Evolutionary conservation across 73 alveolate species (phyloP), one percentile per base, ranked within the genome.

Genomic region (Uronychia setigera): DNA sequence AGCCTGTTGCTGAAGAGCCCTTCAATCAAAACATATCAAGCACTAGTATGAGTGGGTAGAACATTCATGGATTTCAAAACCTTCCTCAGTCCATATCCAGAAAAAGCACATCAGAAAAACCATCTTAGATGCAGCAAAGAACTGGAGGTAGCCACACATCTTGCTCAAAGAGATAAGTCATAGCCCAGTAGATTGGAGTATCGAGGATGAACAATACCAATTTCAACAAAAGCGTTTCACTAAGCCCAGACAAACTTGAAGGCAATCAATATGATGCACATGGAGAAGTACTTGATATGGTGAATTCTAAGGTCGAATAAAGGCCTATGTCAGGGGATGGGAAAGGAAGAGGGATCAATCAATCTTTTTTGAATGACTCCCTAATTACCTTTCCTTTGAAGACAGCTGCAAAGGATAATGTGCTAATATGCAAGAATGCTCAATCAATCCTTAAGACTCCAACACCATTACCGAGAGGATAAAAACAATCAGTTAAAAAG

Each of bases 1-100:
- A 46, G 67, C 67, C 67, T 46, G 67, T 46, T 46, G 67, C 67
- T 46, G 67, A 46, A 46, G 67, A 46, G 67, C 67, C 67, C 5
- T 19, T 46, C 67, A 46, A 46, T 19, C 67, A 11, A 5, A 46
- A 46, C 67, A 46, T 46, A 11, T 46, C 67, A 46, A 46, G 67
- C 19, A 46, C 67, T 46, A 46, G 67, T 46, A 46, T 46, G 67
- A 46, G 67, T 46, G 67, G 67, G 67, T 19, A 46, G 5, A 46
- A 46, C 67, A 11, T 46, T 19, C 67, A 46, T 46, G n/a, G n/a
- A n/a, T n/a, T n/a, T n/a, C n/a, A n/a, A n/a, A n/a, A n/a, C n/a
- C n/a, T n/a, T n/a, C n/a, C n/a, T n/a, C n/a, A n/a, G n/a, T n/a
- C n/a, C n/a, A n/a, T n/a, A n/a, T 19, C 67, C 19, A 46, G 5